phyloP scores from a whole-genome alignment of 2,329 filamentous ascomycete genomes.

The Aspergillus texensis region DNA sequence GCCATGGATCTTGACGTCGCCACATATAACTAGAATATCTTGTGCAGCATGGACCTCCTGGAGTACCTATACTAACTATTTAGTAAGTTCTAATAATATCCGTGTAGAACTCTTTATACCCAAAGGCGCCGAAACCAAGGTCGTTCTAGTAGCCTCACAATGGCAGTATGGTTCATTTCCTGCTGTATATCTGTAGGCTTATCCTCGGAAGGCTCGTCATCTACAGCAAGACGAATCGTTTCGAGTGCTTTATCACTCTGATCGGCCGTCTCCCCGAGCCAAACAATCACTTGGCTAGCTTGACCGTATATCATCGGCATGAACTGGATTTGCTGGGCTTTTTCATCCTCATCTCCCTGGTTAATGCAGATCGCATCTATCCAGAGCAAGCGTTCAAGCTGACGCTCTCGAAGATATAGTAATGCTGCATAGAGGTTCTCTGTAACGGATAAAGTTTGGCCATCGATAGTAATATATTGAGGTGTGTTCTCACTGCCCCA shows the following conservation, averaged over 20 bases:
- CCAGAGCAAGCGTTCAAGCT: conserved; percentile 14
- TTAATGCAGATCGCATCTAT: conserved; percentile 27
- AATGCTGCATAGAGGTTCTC: conserved; percentile 6
- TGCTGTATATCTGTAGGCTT: too few relatives aligned
- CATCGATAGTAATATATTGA: not conserved
- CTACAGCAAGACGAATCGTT: not conserved
- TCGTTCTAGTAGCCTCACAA: not conserved
- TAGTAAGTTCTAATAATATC: not conserved
- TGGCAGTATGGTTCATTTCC: too few relatives aligned
- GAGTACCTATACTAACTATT: not conserved
- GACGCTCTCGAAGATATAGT: not conserved
- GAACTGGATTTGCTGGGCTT: conserved; percentile 20
- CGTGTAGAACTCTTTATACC: not conserved
- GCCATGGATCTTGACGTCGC: not conserved
- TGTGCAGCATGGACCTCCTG: conserved; percentile 6
- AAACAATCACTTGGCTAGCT: conserved; percentile 17
- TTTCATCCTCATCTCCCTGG: conserved; percentile 23
- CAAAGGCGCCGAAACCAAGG: conserved; percentile 7
- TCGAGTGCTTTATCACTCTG: conserved; percentile 5
- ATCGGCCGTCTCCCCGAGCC: conserved; percentile 16
- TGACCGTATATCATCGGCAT: conserved; percentile 23
- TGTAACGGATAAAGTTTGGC: not conserved
- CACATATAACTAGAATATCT: not conserved
- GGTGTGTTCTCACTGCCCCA: not conserved
- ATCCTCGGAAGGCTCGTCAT: too few relatives aligned